A percentile compares a stretch with the other conserved stretches of the same genome.
Evolutionary conservation across 495 filamentous ascomycete species (phyloP).

Genomic region (Trichoderma orchidacearum): DNA sequence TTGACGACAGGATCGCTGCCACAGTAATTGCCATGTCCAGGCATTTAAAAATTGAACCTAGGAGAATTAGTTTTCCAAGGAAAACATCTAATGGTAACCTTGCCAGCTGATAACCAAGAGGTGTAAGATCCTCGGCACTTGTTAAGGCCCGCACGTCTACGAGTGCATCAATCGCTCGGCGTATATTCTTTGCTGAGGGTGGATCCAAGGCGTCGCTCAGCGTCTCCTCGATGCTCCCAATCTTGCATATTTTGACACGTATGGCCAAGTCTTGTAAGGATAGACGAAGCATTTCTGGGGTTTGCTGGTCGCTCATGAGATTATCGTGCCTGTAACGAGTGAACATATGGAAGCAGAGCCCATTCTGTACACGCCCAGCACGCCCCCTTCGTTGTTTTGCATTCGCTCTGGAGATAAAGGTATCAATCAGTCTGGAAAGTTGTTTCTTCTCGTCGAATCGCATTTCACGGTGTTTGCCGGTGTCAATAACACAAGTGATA

Average conservation of each 20-base stretch:
- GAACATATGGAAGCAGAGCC: constrained; percentile 90
- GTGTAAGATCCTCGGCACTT: constrained; percentile 63
- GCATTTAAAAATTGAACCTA: constrained; percentile 74
- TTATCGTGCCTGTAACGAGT: constrained; percentile 73
- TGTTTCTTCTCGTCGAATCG: constrained; percentile 83
- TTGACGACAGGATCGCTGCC: constrained; percentile 84
- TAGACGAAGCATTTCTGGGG: constrained; percentile 85
- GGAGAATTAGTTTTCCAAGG: constrained; percentile 80
- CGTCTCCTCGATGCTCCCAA: constrained; percentile 82
- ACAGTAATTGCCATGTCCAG: constrained; percentile 82
- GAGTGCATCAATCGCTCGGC: constrained; percentile 77
- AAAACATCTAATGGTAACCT: constrained; percentile 87
- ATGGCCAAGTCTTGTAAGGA: constrained; percentile 89
- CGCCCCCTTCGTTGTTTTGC: constrained; percentile 87
- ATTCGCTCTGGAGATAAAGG: constrained; percentile 87
- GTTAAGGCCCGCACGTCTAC: constrained; percentile 89
- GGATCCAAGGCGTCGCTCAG: constrained; percentile 83
- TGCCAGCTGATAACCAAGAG: constrained; percentile 73
- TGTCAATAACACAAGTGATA: constrained; percentile 88
- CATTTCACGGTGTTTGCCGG: constrained; percentile 95
- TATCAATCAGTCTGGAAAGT: constrained; percentile 75
- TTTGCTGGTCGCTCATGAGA: constrained; percentile 78
- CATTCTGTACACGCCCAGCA: constrained; percentile 91
- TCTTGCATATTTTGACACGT: constrained; percentile 92
- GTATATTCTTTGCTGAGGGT: constrained; percentile 80